Evolutionary conservation across 1,139 yeast genomes (phyloP), one percentile per base, ranked within the genome.

Genomic region (Williopsis jadinii): DNA sequence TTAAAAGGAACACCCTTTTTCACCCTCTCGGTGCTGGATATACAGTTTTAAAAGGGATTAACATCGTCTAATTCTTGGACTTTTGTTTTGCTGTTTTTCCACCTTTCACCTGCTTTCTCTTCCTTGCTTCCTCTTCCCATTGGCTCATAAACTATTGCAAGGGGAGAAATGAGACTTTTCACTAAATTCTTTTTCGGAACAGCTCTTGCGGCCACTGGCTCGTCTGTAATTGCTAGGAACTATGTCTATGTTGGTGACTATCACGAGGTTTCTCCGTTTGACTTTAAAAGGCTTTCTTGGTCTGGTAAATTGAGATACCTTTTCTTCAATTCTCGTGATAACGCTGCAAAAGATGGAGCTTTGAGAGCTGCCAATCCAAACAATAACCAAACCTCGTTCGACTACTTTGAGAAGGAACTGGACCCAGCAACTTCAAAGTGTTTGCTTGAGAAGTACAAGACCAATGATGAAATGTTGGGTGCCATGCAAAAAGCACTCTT

Each of bases 381-480:
- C 13, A 37, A 38, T 5, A 52, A 46, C 36, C 43, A 42, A 2
- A 37, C 39, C 2, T 30, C 38, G 9, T 11, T 39, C 14, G 56
- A 53, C 39, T 51, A 38, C 38, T 51, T 45, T 37, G 55, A 53
- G 37, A 49, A 44, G 32, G 43, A 39, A 31, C 9, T 53, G n/a
- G 53, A 48, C 32, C 28, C 51, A 11, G 48, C 41, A 27, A 41
- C 47, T 8, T 50, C 54, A 3, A 37, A 39, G 13, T 39, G 36
- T 32, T 41, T 53, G 12, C 34, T 53, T 10, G 19, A 28, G 4
- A 51, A 49, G 35, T 50, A 43, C 33, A 47, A 44, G 40, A 45
- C 51, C 10, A 47, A 45, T 35, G 54, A 53, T 8, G 55, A 50
- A 30, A 19, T 51, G 3, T 37, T 53, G 11, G 42, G 41, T 12